phyloP scores from a whole-genome alignment of 1,139 yeast species.

The Kurtzmaniella quercitrusa region DNA sequence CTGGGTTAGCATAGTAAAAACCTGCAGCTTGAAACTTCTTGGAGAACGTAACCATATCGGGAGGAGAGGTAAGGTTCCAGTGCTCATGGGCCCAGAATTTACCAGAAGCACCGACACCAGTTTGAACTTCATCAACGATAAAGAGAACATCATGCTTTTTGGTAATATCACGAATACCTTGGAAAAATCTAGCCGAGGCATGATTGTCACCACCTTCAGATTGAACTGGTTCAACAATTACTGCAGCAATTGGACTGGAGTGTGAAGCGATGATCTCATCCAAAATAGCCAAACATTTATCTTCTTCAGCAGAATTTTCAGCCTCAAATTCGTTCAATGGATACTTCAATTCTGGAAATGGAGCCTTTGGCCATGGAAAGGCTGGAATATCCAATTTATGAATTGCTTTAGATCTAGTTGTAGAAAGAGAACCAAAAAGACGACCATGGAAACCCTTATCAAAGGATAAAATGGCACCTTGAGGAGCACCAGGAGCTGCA shows the following conservation, averaged over 20 bases:
- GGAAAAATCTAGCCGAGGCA: conserved; percentile 58
- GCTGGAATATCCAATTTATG: conserved; percentile 77
- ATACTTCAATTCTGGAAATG: conserved; percentile 62
- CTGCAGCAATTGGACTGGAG: conserved; percentile 56
- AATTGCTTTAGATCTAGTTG: conserved; percentile 71
- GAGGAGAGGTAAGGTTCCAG: conserved; percentile 59
- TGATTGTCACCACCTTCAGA: conserved; percentile 78
- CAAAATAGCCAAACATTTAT: conserved; percentile 52
- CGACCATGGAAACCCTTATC: conserved; percentile 75
- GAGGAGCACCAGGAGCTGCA: conserved; percentile 64
- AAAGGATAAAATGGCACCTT: conserved; percentile 63
- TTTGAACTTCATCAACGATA: conserved; percentile 72
- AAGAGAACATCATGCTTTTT: conserved; percentile 53
- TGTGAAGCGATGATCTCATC: conserved; percentile 48
- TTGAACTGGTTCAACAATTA: conserved; percentile 70
- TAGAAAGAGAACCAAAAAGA: conserved; percentile 67
- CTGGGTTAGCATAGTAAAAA: conserved; percentile 63
- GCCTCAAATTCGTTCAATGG: conserved; percentile 53
- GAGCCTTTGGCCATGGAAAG: conserved; percentile 74
- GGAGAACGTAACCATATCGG: conserved; percentile 72
- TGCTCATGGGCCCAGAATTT: conserved; percentile 73
- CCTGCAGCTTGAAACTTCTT: conserved; percentile 81
- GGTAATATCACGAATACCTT: conserved; percentile 61
- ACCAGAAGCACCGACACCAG: conserved; percentile 74
- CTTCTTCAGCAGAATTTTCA: conserved; percentile 58